Conservation (phyloP, 345 rosid species). For the Lepidium didymum region DNA sequence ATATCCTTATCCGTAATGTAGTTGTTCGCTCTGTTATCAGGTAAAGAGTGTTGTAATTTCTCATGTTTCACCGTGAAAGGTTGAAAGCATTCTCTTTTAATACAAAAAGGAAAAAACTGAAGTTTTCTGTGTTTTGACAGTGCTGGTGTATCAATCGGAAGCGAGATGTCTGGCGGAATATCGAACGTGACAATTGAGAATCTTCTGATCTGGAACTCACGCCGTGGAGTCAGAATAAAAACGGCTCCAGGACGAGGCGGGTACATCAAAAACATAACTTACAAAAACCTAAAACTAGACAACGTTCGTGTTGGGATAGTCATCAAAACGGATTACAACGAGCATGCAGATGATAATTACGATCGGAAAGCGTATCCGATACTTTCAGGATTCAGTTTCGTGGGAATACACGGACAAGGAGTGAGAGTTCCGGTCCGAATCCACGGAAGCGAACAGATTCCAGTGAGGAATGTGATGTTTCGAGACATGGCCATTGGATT, state of each 20-base stretch:
- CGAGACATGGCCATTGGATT: slow-evolving; percentile 66
- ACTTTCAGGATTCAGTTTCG: slow-evolving; percentile 53
- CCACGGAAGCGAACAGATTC: slow-evolving; percentile 78
- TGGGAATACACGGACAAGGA: slow-evolving; percentile 67
- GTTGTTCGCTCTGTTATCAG: slow-evolving; percentile 90
- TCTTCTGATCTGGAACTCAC: slow-evolving; percentile 65
- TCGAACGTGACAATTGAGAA: slow-evolving; percentile 73
- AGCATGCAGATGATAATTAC: slow-evolving; percentile 68
- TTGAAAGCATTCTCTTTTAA: neutral
- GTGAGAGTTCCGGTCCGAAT: slow-evolving; percentile 83
- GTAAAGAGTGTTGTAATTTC: slow-evolving; percentile 33
- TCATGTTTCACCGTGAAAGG: neutral
- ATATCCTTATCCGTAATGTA: slow-evolving; percentile 81
- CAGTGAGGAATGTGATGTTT: slow-evolving; percentile 63
- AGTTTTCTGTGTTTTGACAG: slow-evolving; percentile 29
- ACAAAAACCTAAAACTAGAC: slow-evolving; percentile 67
- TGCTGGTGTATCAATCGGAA: slow-evolving; percentile 86
- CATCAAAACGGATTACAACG: slow-evolving; percentile 85
- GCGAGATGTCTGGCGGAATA: slow-evolving; percentile 94
- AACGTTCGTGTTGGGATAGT: slow-evolving; percentile 82
- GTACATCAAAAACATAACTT: slow-evolving; percentile 51
- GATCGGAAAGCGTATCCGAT: slow-evolving; percentile 59
- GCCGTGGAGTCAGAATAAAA: slow-evolving; percentile 83
- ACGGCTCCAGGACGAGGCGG: slow-evolving; percentile 93
- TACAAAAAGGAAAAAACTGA: neutral